Base-by-base conservation (phyloP, 768 basidiomycete genomes). In the Xanthoconium stramineum region DNA sequence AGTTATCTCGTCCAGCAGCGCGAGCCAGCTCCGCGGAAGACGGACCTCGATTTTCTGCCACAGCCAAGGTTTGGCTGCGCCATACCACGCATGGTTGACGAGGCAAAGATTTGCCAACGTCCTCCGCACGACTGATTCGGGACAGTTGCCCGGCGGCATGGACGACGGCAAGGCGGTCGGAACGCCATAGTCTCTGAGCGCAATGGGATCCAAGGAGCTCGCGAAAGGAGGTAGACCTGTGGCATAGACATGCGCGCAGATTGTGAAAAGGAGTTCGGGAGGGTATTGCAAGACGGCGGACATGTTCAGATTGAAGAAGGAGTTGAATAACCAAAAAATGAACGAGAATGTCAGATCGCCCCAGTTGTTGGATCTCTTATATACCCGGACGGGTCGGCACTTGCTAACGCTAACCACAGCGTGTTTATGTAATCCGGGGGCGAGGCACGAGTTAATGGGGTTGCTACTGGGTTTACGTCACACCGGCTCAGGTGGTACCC, bases 11-110 rank as follows among this genome's bases (percentile, higher is more conserved):
- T 91, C 89, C 15, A 93, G 80, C 42, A 94, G 78, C 11, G 88
- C 77, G 14, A 94, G 83, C 89, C 91, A 94, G 60, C 82, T 85
- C n/a, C 85, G 81, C 11, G 91, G 91, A 6, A 93, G 80, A 6
- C 89, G 82, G 49, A 94, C 86, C 69, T 93, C 91, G 59, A 94
- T 76, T 57, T 84, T 84, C 55, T 81, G 82, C 91, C 91, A 94
- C 6, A 94, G 75, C 89, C 88, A 94, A 0, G 91, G 91, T 62
- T 86, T 88, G n/a, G 91, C 89, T 1, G 89, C 91, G 30, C 83
- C 81, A 65, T 84, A 83, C 88, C 89, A 93, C 3, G 83, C 78
- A 64, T 77, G 87, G 65, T 84, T 89, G 42, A 91, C 89, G 58
- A 89, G 80, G 63, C 87, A 90, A 43, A 93, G 84, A 61, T 72